Conservation (phyloP, 495 filamentous ascomycete species). For the Choiromyces venosus region DNA sequence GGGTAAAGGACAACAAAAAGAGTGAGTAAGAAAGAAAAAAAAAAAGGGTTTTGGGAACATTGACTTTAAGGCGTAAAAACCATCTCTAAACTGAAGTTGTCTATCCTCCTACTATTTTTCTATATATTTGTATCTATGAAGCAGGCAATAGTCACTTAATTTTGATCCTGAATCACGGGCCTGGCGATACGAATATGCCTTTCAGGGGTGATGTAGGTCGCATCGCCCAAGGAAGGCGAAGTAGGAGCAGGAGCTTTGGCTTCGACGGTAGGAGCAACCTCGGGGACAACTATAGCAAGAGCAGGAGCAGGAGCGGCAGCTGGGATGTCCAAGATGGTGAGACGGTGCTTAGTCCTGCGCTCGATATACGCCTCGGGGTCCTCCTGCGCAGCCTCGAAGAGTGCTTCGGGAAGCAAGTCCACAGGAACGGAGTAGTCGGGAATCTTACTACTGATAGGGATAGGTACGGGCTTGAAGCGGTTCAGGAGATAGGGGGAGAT, state of each 20-base stretch:
- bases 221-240: not conserved
- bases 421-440: not conserved
- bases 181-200: not conserved
- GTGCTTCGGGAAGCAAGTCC: not conserved
- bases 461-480: not conserved
- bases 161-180: not conserved
- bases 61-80: not conserved
- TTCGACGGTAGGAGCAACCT: not conserved
- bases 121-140: not conserved
- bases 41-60: not conserved
- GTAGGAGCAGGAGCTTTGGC: not conserved
- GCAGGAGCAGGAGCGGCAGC: not conserved
- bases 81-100: not conserved
- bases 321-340: not conserved
- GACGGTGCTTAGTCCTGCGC: not conserved
- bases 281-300: not conserved
- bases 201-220: not conserved
- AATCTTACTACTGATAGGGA: too few relatives aligned
- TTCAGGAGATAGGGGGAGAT: not conserved
- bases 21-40: too few relatives aligned
- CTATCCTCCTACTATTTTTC: not conserved
- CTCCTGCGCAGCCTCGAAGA: not conserved
- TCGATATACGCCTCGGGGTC: not conserved
- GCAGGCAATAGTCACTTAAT: not conserved
- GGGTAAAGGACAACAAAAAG: too few relatives aligned